Conservation (phyloP, 1,284 basidiomycete species). For the Inonotus hispidus region DNA sequence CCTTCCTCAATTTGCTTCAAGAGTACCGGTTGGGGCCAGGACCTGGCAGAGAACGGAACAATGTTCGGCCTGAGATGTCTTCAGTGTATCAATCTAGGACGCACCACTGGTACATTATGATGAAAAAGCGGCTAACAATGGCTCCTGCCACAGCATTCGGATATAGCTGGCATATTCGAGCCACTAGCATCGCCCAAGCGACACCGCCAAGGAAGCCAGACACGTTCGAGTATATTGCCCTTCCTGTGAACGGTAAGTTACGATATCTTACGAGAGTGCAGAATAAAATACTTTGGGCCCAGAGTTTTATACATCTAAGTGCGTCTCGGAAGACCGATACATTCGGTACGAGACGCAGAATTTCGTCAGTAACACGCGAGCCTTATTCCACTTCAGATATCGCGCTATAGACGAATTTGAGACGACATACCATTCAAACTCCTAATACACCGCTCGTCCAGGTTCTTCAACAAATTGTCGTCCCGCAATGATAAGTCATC, state of each 20-base stretch:
- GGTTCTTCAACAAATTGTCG: conserved; percentile 85
- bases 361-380: conserved; percentile 95
- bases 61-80: background rate
- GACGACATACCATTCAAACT: conserved; percentile 78
- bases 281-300: conserved; percentile 81
- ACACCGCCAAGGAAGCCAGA: conserved; percentile 98
- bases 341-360: conserved; percentile 92
- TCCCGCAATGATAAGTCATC: conserved; percentile 89
- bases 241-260: conserved; percentile 41
- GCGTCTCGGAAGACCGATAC: conserved; percentile 93
- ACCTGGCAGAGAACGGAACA: conserved; percentile 41
- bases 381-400: conserved; percentile 42
- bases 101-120: conserved; percentile 94
- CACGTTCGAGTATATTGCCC: conserved; percentile 98
- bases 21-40: conserved; percentile 97
- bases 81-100: conserved; percentile 27
- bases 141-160: conserved; percentile 92
- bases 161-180: conserved; percentile 97
- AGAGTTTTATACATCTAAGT: conserved; percentile 93
- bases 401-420: conserved; percentile 9
- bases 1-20: conserved; percentile 96
- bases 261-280: background rate
- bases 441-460: conserved; percentile 93
- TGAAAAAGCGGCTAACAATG: conserved; percentile 95
- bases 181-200: conserved; percentile 97